Percentiles rank a stretch among this genome's conserved stretches.
phyloP scores from a whole-genome alignment of 495 filamentous ascomycete species.

The Oleoguttula mirabilis region DNA sequence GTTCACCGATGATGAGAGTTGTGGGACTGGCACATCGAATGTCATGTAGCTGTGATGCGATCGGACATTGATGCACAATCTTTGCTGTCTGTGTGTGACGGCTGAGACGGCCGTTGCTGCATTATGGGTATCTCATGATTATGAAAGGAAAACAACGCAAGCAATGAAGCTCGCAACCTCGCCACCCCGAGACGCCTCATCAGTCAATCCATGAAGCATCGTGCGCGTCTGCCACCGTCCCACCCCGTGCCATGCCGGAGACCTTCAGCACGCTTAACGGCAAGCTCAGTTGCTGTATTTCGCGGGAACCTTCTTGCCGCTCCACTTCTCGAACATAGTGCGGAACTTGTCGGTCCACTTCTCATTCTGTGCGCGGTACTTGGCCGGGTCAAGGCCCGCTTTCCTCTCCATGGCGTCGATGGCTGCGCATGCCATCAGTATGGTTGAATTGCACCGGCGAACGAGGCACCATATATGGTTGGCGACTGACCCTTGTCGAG shows the following conservation, averaged over 20 bases:
- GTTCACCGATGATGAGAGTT: background rate
- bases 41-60: background rate
- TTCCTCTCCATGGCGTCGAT: slow-evolving; percentile 1
- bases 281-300: slow-evolving; percentile 16
- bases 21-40: background rate
- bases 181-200: too few relatives aligned
- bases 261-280: too few relatives aligned
- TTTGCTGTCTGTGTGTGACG: too few relatives aligned
- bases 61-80: too few relatives aligned
- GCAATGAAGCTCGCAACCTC: too few relatives aligned
- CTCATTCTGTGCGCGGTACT: slow-evolving; percentile 7
- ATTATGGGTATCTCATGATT: too few relatives aligned
- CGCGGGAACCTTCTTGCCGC: slow-evolving; percentile 17
- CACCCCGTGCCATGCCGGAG: too few relatives aligned
- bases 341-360: slow-evolving; percentile 16
- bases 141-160: too few relatives aligned
- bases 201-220: too few relatives aligned
- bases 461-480: background rate
- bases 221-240: too few relatives aligned
- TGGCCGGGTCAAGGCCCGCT: background rate
- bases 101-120: too few relatives aligned
- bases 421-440: background rate
- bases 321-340: slow-evolving; percentile 11
- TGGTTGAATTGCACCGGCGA: background rate
- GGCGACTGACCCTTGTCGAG: slow-evolving; percentile 1